Base-by-base conservation (phyloP, 495 filamentous ascomycete genomes). In the Clohesyomyces aquaticus region DNA sequence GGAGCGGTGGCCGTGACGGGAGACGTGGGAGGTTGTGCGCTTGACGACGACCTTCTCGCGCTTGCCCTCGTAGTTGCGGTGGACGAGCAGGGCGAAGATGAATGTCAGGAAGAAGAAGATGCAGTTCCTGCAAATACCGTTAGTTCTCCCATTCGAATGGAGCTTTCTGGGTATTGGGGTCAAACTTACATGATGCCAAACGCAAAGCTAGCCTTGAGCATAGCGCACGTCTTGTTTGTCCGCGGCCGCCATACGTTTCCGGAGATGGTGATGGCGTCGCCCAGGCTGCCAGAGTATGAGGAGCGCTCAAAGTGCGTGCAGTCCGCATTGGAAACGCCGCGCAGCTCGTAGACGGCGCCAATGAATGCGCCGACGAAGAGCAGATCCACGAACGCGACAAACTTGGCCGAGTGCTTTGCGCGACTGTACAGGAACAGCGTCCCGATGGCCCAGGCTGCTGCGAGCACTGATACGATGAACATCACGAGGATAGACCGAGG, bases 401-500 rank as follows among this genome's bases (percentile, higher is more conserved):
- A 93, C 66, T 78, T 74, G 42, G 88, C 85, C 68, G 90, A 90
- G 75, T 83, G 77, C 27, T 81, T 79, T 42, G 88, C 86, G 29
- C 88, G 87, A 69, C 87, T 83, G 78, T 91, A 91, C 63, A 83
- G 82, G 81, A 96, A 87, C 12, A 96, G 77, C 3, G 92, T 96
- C 74, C 84, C 86, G 73, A 95, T 68, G 42, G 84, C 81, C 91
- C 91, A 96, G 71, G 86, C 90, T 28, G 84, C 79, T 14, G 83
- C 92, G 47, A 96, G 82, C 2, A 90, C 87, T 42, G 87, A 88
- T 72, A 89, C 86, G 77, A 96, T 96, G 85, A 96, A 96, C 66
- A 96, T 86, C 61, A 95, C 81, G 22, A 96, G 86, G 77, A 95
- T 87, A 78, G 86, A 89, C 66, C 79, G 74, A 1, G 92, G 92